A percentile compares a stretch with the other conserved stretches of the same genome.
phyloP scores from a whole-genome alignment of 1,284 basidiomycete species.

The Phellinidium pouzarii region DNA sequence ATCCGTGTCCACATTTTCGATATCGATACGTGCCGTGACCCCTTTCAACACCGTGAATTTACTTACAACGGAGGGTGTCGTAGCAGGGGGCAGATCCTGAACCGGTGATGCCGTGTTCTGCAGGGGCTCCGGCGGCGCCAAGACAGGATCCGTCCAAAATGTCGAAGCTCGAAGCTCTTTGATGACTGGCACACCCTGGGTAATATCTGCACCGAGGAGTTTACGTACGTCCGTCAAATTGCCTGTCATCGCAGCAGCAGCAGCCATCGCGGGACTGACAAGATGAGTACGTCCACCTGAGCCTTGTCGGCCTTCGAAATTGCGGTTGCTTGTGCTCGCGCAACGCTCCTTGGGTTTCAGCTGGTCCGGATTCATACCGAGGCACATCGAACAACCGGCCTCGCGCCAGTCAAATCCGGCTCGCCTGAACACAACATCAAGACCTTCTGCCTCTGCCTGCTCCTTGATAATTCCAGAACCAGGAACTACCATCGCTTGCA shows the following conservation, averaged over 20 bases:
- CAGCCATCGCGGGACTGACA: conserved; percentile 93
- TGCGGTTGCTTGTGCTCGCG: conserved; percentile 94
- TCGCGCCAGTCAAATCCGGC: conserved; percentile 98
- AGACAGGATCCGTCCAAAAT: conserved; percentile 70
- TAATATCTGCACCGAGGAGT: conserved; percentile 46
- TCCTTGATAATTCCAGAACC: conserved; percentile 93
- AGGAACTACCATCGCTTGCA: conserved; percentile 93
- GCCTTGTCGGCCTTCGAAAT: conserved; percentile 89
- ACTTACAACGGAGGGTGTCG: conserved; percentile 56
- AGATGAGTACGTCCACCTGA: conserved; percentile 91
- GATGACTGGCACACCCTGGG: conserved; percentile 33
- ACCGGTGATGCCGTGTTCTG: conserved; percentile 23
- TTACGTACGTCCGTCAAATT: conserved; percentile 87
- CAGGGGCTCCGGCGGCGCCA: conserved; percentile 58
- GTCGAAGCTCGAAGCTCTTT: conserved; percentile 12
- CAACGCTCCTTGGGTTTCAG: conserved; percentile 86
- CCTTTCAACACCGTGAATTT: conserved; percentile 82
- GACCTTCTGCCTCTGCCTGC: conserved; percentile 90
- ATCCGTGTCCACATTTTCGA: conserved; percentile 93
- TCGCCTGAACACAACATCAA: conserved; percentile 87
- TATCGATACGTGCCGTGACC: conserved; percentile 83
- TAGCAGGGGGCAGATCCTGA: conserved; percentile 40
- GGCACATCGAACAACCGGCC: conserved; percentile 96
- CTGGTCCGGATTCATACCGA: conserved; percentile 98
- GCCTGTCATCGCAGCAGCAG: conserved; percentile 90